Percentiles rank a stretch among this genome's conserved stretches.
These are phyloP conservation scores for Podila horticola DNA, from an alignment of 192 early-diverging fungal species.

Conservation along the genomic window DNA sequence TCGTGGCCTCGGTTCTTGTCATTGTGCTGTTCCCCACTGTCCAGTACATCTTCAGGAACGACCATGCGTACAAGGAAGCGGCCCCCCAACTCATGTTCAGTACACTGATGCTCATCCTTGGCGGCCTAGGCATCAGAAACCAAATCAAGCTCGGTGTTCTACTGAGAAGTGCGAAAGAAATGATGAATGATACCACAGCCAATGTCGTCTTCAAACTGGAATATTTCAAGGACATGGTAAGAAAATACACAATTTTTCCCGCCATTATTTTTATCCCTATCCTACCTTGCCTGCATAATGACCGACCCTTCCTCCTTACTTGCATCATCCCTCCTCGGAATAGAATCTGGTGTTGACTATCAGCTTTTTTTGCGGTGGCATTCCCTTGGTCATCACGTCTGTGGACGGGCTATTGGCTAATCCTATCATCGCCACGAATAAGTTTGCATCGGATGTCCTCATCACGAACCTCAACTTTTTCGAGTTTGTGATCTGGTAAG, in stretches of 20 bases:
- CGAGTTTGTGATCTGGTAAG: constrained; percentile 47
- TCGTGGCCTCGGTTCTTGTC: constrained; percentile 12
- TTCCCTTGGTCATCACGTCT: constrained; percentile 31
- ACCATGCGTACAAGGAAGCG: constrained; percentile 27
- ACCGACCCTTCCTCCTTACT: constrained; percentile 1
- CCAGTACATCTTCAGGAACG: constrained; percentile 35
- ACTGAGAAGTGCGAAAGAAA: constrained; percentile 12
- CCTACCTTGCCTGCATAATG: no score
- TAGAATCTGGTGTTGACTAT: constrained; percentile 44
- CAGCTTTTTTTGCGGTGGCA: constrained; percentile 24
- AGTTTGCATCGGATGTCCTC: constrained; percentile 45
- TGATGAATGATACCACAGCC: constrained; percentile 28
- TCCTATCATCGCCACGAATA: constrained; percentile 24
- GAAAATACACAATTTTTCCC: constrained; percentile 1
- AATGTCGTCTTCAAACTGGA: constrained; percentile 37
- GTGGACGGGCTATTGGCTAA: constrained; percentile 21
- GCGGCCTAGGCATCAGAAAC: constrained; percentile 18
- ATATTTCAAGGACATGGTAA: constrained; percentile 53
- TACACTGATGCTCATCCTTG: constrained; percentile 22
- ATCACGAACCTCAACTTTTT: constrained; percentile 53
- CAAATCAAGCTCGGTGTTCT: constrained; percentile 24
- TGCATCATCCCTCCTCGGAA: neutral
- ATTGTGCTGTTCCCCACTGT: constrained; percentile 27
- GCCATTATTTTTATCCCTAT: neutral
- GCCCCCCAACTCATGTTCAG: constrained; percentile 42